These are phyloP conservation scores for Ophiosphaerella narmari DNA, from an alignment of 2,329 filamentous ascomycete genomes.

Conservation along the genomic window DNA sequence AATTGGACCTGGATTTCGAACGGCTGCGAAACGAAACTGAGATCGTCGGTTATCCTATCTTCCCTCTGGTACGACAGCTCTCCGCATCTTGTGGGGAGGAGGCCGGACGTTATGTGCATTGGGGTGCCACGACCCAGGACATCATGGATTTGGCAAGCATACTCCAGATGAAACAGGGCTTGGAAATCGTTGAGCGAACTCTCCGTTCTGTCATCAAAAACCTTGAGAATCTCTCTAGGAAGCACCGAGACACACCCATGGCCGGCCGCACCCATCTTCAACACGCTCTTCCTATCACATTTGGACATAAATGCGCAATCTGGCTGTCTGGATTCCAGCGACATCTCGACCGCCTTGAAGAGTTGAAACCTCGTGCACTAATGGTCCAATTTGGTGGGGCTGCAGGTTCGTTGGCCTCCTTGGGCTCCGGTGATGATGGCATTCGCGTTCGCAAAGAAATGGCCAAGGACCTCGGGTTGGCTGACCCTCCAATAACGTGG, in stretches of 20 bases:
- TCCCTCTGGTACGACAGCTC: conserved; percentile 57
- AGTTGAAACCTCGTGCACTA: conserved; percentile 54
- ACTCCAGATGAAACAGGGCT: conserved; percentile 58
- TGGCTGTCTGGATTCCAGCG: conserved; percentile 58
- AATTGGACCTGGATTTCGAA: conserved; percentile 50
- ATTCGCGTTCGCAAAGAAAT: conserved; percentile 56
- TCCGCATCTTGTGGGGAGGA: conserved; percentile 45
- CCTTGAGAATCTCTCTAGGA: conserved; percentile 50
- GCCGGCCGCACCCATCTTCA: conserved; percentile 63
- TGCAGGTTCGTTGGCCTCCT: conserved; percentile 59
- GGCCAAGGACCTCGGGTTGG: conserved; percentile 54
- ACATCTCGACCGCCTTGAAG: conserved; percentile 54
- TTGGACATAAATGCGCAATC: conserved; percentile 63
- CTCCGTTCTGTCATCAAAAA: conserved; percentile 51
- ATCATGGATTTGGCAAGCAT: conserved; percentile 62
- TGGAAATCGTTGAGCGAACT: conserved; percentile 54
- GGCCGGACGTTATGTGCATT: conserved; percentile 57
- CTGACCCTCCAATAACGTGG: conserved; percentile 61
- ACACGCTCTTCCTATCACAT: conserved; percentile 61
- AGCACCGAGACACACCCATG: conserved; percentile 60
- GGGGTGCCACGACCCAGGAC: conserved; percentile 64
- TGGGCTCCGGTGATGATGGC: conserved; percentile 55
- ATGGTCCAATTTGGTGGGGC: conserved; percentile 63
- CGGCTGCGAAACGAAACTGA: conserved; percentile 53
- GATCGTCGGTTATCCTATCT: conserved; percentile 60